These are phyloP conservation scores for Skeletonema potamos DNA, from an alignment of 108 stramenopile genomes.

Conservation along the genomic window DNA sequence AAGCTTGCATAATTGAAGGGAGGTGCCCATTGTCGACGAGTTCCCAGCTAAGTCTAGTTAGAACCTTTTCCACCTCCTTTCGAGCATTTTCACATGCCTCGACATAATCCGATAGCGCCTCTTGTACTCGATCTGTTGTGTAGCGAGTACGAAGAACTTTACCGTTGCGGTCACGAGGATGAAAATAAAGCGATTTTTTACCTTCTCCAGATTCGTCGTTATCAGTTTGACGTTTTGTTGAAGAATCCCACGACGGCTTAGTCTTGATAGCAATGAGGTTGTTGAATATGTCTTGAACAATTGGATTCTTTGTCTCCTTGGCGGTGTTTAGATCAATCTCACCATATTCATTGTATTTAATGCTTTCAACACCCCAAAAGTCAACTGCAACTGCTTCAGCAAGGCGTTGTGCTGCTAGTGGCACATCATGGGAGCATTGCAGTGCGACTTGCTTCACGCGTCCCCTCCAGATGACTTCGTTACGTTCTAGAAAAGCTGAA, in stretches of 20 bases:
- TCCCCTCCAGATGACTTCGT: slow-evolving; percentile 78
- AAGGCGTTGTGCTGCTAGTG: slow-evolving; percentile 46
- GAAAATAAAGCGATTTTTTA: slow-evolving; percentile 49
- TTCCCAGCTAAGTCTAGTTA: slow-evolving; percentile 52
- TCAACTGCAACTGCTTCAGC: slow-evolving; percentile 60
- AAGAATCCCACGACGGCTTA: slow-evolving; percentile 48
- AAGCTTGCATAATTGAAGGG: slow-evolving; percentile 70
- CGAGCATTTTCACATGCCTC: slow-evolving; percentile 60
- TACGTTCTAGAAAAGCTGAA: slow-evolving; percentile 63
- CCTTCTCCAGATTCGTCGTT: neutral
- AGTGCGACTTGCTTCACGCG: slow-evolving; percentile 54
- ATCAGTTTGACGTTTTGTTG: slow-evolving; percentile 14
- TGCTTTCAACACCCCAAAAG: slow-evolving; percentile 52
- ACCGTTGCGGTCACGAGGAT: slow-evolving; percentile 86
- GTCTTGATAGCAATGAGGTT: slow-evolving; percentile 80
- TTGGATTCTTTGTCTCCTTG: slow-evolving; percentile 33
- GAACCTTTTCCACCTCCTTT: slow-evolving; percentile 48
- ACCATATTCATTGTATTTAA: slow-evolving; percentile 13
- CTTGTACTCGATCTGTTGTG: slow-evolving; percentile 81
- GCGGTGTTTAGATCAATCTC: slow-evolving; percentile 28
- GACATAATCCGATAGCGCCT: slow-evolving; percentile 73
- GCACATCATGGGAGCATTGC: slow-evolving; percentile 49
- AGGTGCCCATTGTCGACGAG: slow-evolving; percentile 71
- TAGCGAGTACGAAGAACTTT: slow-evolving; percentile 77
- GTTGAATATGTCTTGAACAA: slow-evolving; percentile 83